Conservation (phyloP, 352 stramenopile species). For the Phytophthora idaei region DNA sequence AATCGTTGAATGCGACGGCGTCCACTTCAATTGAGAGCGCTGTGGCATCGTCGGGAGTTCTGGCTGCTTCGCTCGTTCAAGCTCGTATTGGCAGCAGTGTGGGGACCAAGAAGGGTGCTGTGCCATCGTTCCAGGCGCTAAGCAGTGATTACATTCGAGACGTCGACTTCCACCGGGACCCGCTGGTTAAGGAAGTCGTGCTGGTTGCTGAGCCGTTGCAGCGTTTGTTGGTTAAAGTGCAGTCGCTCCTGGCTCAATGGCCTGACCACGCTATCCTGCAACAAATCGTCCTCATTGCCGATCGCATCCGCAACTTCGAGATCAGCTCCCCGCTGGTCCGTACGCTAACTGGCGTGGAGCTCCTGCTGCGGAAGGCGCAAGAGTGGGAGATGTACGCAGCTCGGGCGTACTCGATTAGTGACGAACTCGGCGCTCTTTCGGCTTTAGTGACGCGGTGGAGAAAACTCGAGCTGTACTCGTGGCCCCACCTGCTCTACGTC, state of each 20-base stretch:
- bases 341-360: conserved; percentile 95
- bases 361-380: conserved; percentile 96
- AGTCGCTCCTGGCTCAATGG: conserved; percentile 93
- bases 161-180: conserved; percentile 95
- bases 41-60: conserved; percentile 55
- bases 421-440: conserved; percentile 92
- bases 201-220: conserved; percentile 89
- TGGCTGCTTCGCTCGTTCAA: conserved; percentile 77
- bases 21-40: conserved; percentile 52
- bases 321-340: conserved; percentile 88
- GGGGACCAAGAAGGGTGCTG: conserved; percentile 28
- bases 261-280: conserved; percentile 97
- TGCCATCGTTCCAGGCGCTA: conserved; percentile 63
- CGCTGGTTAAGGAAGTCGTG: conserved; percentile 92
- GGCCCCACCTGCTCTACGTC: conserved; percentile 93
- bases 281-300: conserved; percentile 92
- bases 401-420: conserved; percentile 90
- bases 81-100: conserved; percentile 56
- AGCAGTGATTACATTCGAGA: conserved; percentile 77
- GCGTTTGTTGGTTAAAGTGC: conserved; percentile 88
- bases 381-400: conserved; percentile 99
- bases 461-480: conserved; percentile 98
- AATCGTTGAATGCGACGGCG: conserved; percentile 64
- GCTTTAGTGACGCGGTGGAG: conserved; percentile 97
- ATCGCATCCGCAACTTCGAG: conserved; percentile 88